Evolutionary conservation across 2,329 filamentous ascomycete species (phyloP), one percentile per base, ranked within the genome.

Genomic region (Zalaria obscura): DNA sequence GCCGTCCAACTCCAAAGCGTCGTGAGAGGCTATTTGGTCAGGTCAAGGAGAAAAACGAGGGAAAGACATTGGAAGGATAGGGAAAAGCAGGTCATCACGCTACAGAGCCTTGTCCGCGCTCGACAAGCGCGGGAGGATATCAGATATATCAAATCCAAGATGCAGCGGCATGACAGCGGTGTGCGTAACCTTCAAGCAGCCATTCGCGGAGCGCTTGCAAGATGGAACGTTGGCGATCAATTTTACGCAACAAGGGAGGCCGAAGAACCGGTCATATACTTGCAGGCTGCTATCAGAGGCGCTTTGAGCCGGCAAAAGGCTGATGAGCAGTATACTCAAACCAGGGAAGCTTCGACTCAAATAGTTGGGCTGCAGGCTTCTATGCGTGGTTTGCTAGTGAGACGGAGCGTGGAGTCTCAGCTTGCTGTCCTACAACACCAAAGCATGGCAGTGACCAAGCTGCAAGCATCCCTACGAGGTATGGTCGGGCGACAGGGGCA

Each of bases 91-190:
- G 72, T 96, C 36, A 63, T 91, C 45, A 76, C 78, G 52, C 67
- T 98, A 8, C 91, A 98, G 61, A 93, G 79, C 57, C 68, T 93
- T 37, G 74, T 86, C 55, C 72, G 83, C 53, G 83, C 80, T 25
- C 73, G 72, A 45, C 83, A 67, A 47, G 64, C 67, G 18, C 52
- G 67, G 47, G 57, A 58, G 4, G 52, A 68, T 48, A 65, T 65
- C 10, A 62, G 67, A 45, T 56, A 55, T 41, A 63, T 65, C 35
- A 78, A 57, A 53, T 69, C 49, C 48, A 65, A 51, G 48, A 63
- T 69, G 10, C 62, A 68, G 40, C 54, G 57, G 35, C 65, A 70
- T 35, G 60, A 65, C 28, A 50, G 60, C 38, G 66, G 66, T 7
- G 58, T 70, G 35, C 61, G 65, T 32, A 55, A 66, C n/a, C 45